Base-by-base conservation (phyloP, 1,284 basidiomycete genomes). In the Leccinum fallax region DNA sequence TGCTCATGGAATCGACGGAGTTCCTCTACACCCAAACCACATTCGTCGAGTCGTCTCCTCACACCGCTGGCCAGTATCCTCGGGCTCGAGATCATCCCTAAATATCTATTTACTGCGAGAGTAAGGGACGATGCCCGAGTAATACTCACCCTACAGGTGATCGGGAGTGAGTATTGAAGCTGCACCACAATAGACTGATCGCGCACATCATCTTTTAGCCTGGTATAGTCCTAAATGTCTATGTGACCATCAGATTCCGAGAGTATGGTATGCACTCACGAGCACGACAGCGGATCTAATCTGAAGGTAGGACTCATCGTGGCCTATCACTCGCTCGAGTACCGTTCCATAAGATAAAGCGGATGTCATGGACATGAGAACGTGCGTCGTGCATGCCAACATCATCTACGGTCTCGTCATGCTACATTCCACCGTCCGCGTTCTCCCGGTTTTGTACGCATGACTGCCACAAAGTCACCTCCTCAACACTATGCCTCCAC, bases 281-380 rank as follows among this genome's bases (percentile, higher is more conserved):
- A 77, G 70, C 21, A 87, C 67, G 6, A 84, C 67, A n/a, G 80
- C 82, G 32, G 89, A 84, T 65, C 85, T 84, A 57, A 87, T 81
- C 48, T 79, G 69, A 5, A 92, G 78, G 62, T 84, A 78, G 9
- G 77, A 69, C 11, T 84, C 85, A 57, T 85, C 77, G 62, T 88
- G 84, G 7, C 79, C 79, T 26, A 93, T 83, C 9, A 92, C 89
- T 21, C 85, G 79, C 61, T 76, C 80, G 43, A 92, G 77, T 66
- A 93, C 85, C 57, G 91, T 94, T 30, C 94, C 94, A 73, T 96
- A 95, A 79, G 95, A 94, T 77, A 96, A 95, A 5, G 90, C 90
- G 61, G 79, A 76, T 30, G 55, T 34, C 74, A 71, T 73, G 63
- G 38, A 40, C 38, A 40, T 40, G 38, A 40, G 38, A 40, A 40